A percentile compares a stretch with the other conserved stretches of the same genome.
These are phyloP conservation scores for Globisporangium radiosum DNA, from an alignment of 352 stramenopile species.

Conservation along the genomic window DNA sequence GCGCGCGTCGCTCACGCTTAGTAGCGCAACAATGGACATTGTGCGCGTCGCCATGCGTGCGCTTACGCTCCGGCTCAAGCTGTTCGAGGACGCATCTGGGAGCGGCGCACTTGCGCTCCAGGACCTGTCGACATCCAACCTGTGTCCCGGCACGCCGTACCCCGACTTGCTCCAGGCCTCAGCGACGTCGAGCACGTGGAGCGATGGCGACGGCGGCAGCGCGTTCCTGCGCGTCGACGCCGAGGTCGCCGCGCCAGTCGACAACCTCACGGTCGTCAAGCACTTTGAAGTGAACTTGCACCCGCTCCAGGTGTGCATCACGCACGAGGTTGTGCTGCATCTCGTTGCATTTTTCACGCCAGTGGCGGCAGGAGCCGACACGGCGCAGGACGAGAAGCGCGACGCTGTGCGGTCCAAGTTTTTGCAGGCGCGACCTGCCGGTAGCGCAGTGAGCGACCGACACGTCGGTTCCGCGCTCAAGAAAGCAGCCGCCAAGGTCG, in stretches of 20 bases:
- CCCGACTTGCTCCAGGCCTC: slow-evolving; percentile 56
- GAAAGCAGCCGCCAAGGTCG: slow-evolving; percentile 44
- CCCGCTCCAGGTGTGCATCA: slow-evolving; percentile 80
- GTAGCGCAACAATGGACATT: slow-evolving; percentile 54
- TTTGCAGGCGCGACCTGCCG: slow-evolving; percentile 21
- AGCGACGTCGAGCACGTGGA: slow-evolving; percentile 36
- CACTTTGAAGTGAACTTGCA: slow-evolving; percentile 86
- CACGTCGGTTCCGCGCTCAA: slow-evolving; percentile 44
- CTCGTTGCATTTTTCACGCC: slow-evolving; percentile 44
- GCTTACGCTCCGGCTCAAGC: slow-evolving; percentile 49
- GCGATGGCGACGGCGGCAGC: slow-evolving; percentile 57
- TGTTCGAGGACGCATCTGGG: slow-evolving; percentile 68
- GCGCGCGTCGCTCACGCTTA: slow-evolving; percentile 54
- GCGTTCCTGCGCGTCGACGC: slow-evolving; percentile 70
- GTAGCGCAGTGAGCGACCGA: slow-evolving; percentile 20
- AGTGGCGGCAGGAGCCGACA: slow-evolving; percentile 7
- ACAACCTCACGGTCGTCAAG: slow-evolving; percentile 55
- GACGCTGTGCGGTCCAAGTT: slow-evolving; percentile 65
- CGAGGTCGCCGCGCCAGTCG: slow-evolving; percentile 57
- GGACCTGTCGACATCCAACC: slow-evolving; percentile 53
- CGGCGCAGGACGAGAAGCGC: slow-evolving; percentile 40
- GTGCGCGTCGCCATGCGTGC: slow-evolving; percentile 32
- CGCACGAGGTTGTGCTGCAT: slow-evolving; percentile 71
- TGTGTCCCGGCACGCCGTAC: slow-evolving; percentile 61
- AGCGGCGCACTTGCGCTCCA: slow-evolving; percentile 51